These are phyloP conservation scores for Primulina tabacum DNA, from an alignment of 257 asterid genomes.

Conservation along the genomic window DNA sequence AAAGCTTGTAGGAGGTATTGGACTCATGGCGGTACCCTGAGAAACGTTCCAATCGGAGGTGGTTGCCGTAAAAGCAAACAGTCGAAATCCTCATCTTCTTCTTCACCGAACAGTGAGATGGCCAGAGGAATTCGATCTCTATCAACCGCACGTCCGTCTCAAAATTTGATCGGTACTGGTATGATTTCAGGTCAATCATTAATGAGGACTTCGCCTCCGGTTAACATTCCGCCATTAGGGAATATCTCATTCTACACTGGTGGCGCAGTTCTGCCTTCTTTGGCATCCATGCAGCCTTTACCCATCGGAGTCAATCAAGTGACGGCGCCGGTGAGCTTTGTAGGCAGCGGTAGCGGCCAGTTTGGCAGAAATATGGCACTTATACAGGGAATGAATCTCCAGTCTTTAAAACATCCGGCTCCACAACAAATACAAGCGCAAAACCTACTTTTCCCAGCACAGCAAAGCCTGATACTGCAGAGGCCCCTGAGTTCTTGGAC, in stretches of 20 bases:
- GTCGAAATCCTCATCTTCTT: slow-evolving; percentile 25
- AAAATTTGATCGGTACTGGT: not conserved
- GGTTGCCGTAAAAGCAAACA: slow-evolving; percentile 44
- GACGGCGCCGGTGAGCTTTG: not conserved
- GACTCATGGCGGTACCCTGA: slow-evolving; percentile 59
- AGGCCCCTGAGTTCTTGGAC: not conserved
- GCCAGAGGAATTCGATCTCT: slow-evolving; percentile 9
- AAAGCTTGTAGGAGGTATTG: slow-evolving; percentile 49
- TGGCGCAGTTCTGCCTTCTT: not conserved
- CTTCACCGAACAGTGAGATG: slow-evolving; percentile 25
- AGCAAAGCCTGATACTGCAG: not conserved
- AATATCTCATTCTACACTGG: not conserved
- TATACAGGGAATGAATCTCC: not conserved
- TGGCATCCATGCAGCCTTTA: not conserved
- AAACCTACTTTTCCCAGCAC: not conserved
- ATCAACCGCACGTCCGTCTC: slow-evolving; percentile 17
- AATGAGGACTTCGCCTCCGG: slow-evolving; percentile 19
- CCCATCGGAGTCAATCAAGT: not conserved
- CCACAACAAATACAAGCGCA: not conserved
- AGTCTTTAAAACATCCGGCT: not conserved
- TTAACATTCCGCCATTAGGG: not conserved
- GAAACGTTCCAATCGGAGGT: slow-evolving; percentile 57
- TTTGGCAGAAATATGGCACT: not conserved
- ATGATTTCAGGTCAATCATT: slow-evolving; percentile 11
- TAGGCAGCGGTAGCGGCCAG: not conserved